Conservation (phyloP, 805 yeast genomes). For the Allodekkera sacchari region DNA sequence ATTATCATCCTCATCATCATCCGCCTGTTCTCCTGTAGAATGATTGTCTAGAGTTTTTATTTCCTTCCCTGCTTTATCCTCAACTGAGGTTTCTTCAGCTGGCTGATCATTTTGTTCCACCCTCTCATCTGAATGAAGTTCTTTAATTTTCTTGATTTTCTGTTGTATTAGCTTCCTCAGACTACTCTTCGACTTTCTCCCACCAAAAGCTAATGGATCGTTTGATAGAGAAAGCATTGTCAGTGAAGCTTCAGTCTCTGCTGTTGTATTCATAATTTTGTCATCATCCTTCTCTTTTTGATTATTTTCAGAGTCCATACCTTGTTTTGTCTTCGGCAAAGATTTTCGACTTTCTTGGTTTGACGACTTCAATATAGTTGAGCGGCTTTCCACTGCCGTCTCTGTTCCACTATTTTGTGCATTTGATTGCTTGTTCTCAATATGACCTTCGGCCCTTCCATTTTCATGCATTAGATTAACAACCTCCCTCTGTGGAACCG, state of each 20-base stretch:
- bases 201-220: neutral
- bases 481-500: conserved; percentile 8
- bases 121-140: neutral
- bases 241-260: neutral
- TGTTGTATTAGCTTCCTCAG: neutral
- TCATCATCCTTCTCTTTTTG: no score
- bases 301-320: no score
- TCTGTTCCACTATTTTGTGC: no score
- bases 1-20: neutral
- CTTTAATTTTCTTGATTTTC: neutral
- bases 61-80: neutral
- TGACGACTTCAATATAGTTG: no score
- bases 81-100: neutral
- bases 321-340: no score
- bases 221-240: neutral
- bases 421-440: no score
- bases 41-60: neutral
- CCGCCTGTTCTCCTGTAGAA: neutral
- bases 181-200: neutral
- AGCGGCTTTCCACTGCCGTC: no score
- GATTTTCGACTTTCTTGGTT: no score
- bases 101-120: neutral
- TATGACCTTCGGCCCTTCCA: conserved; percentile 2
- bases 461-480: conserved; percentile 7
- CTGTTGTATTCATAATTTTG: neutral